Evolutionary conservation across 2,329 filamentous ascomycete species (phyloP), one percentile per base, ranked within the genome.

Genomic region (Diaporthe nobilis): DNA sequence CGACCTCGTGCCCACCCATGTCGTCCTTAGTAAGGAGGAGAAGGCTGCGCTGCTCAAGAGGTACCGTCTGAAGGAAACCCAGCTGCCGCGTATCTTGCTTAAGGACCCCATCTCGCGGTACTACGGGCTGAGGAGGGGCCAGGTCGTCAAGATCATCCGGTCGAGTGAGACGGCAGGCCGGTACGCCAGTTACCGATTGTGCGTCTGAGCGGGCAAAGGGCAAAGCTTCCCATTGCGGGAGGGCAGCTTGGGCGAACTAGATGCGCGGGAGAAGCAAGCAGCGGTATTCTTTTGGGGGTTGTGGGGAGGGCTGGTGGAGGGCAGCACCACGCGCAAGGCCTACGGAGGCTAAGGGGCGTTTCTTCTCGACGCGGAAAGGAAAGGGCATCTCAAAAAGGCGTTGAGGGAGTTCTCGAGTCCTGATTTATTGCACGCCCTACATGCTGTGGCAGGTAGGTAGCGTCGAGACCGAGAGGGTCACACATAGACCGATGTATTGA

Each of bases 141-240:
- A 98, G 85, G 96, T 99, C 4, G 97, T 99, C 81, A 99, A 99
- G 91, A 99, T 99, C 81, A 98, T 99, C 81, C 90, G 97, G 79
- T 96, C 94, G 84, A 96, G 93, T 82, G 97, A 98, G 89, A 99
- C 97, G 74, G 97, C 97, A 20, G 97, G 97, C 77, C 90, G 97
- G 72, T 99, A 99, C 86, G 97, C 97, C 67, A 98, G 95, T 90
- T 99, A 99, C 86, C 89, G 96, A 80, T 82, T 93, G 73, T 92
- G 91, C 79, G 91, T 93, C 79, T 93, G 85, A 86, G 68, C 34
- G 31, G 44, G 15, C 15, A 12, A 12, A 25, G 8, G 47, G 49
- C 49, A 25, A 20, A 6, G 37, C 20, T 55, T 28, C 17, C 34
- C 42, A 17, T 22, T 31, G 28, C 20, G 57, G 42, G n/a, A 22